Evolutionary conservation across 805 yeast species (phyloP).

Genomic region (Isabelozyma heimii): DNA sequence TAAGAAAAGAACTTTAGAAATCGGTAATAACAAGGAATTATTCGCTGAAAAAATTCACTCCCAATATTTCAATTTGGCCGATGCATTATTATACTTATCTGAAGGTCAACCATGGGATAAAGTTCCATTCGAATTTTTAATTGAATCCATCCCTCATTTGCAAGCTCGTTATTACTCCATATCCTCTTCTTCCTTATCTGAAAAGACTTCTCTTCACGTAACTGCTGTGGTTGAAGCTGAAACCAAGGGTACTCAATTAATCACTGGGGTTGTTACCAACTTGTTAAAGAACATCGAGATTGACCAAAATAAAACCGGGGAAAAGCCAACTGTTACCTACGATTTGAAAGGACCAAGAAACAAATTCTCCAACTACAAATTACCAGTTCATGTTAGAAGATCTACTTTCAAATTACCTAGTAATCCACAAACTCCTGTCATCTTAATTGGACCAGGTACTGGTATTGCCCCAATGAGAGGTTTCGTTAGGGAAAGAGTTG

Average conservation of each 20-base stretch:
- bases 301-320: conserved; percentile 47
- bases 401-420: conserved; percentile 93
- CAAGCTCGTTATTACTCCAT: conserved; percentile 97
- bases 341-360: conserved; percentile 83
- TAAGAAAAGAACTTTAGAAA: conserved; percentile 45
- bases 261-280: conserved; percentile 90
- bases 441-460: conserved; percentile 97
- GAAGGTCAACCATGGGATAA: conserved; percentile 63
- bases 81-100: conserved; percentile 63
- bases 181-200: conserved; percentile 81
- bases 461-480: conserved; percentile 99
- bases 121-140: conserved; percentile 80
- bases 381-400: conserved; percentile 92
- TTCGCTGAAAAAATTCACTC: conserved; percentile 66
- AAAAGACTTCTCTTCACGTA: conserved; percentile 71
- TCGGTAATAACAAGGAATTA: conserved; percentile 65
- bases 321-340: conserved; percentile 53
- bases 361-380: conserved; percentile 48
- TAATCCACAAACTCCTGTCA: conserved; percentile 77
- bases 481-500: conserved; percentile 82
- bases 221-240: conserved; percentile 91
- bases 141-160: conserved; percentile 77
- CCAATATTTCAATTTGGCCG: conserved; percentile 70
- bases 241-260: conserved; percentile 23
- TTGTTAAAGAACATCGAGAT: conserved; percentile 71